Percentiles rank a stretch among this genome's conserved stretches.
These are phyloP conservation scores for Hypoxylon lenormandii DNA, from an alignment of 495 filamentous ascomycete species.

Conservation along the genomic window DNA sequence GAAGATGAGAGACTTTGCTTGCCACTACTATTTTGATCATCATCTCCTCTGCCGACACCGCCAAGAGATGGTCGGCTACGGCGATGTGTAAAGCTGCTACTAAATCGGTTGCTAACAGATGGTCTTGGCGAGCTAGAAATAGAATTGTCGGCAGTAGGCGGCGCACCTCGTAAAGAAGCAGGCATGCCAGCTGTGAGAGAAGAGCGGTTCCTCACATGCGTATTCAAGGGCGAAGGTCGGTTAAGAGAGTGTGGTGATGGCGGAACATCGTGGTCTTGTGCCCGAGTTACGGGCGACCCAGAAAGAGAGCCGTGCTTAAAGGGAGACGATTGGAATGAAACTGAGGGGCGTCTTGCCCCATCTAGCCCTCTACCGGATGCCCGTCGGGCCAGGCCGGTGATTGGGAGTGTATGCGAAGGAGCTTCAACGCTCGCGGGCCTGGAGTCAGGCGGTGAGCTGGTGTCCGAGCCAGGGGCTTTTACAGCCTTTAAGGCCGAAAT, in stretches of 20 bases:
- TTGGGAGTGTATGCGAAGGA: conserved; percentile 61
- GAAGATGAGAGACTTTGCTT: conserved; percentile 87
- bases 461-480: conserved; percentile 66
- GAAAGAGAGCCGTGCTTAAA: conserved; percentile 96
- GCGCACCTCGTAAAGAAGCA: conserved; percentile 68
- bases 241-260: conserved; percentile 72
- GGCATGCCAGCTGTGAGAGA: conserved; percentile 74
- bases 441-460: conserved; percentile 73
- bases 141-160: conserved; percentile 69
- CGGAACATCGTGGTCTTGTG: conserved; percentile 56
- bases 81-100: conserved; percentile 73
- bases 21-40: conserved; percentile 87
- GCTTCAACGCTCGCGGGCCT: conserved; percentile 64
- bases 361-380: conserved; percentile 62
- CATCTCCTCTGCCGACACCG: conserved; percentile 76
- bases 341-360: conserved; percentile 72
- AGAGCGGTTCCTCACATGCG: conserved; percentile 75
- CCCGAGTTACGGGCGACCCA: conserved; percentile 75
- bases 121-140: conserved; percentile 77
- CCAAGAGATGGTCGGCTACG: conserved; percentile 79
- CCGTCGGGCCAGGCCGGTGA: conserved; percentile 46
- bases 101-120: conserved; percentile 84
- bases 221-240: conserved; percentile 63
- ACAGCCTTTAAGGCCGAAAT: conserved; percentile 84
- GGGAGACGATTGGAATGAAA: conserved; percentile 81